Evolutionary conservation across 257 asterid genomes (phyloP).

Genomic region (Nicotiana tabacum): DNA sequence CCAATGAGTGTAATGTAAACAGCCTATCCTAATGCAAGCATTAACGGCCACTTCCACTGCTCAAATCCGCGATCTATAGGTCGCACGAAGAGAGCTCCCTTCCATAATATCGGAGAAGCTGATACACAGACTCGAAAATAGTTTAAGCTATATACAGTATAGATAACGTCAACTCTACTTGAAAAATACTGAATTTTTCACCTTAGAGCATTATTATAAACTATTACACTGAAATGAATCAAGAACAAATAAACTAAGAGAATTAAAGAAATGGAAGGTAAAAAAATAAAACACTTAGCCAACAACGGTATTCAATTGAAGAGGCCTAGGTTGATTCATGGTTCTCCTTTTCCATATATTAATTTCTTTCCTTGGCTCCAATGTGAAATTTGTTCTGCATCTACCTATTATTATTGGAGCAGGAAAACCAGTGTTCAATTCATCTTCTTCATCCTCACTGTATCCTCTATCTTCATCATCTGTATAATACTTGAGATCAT

Average conservation of each 20-base stretch:
- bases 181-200: background rate
- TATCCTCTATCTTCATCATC: slow-evolving; percentile 29
- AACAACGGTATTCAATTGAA: slow-evolving; percentile 20
- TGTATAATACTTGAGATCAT: slow-evolving; percentile 17
- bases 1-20: too few species aligned
- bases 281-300: background rate
- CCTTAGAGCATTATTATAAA: background rate
- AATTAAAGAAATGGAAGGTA: background rate
- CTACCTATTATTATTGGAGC: slow-evolving; percentile 38
- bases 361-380: slow-evolving; percentile 81
- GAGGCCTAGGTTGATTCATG: slow-evolving; percentile 65
- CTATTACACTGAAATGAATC: background rate
- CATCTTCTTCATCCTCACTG: slow-evolving; percentile 29
- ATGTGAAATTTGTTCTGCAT: slow-evolving; percentile 1
- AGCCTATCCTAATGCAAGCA: too few species aligned
- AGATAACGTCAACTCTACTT: background rate
- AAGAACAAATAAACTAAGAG: background rate
- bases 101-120: too few species aligned
- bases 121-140: too few species aligned
- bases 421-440: slow-evolving; percentile 35
- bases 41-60: rapidly evolving
- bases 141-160: background rate
- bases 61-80: too few species aligned
- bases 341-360: slow-evolving; percentile 89
- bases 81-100: too few species aligned